Evolutionary conservation across 306 rosid species (phyloP), one percentile per base, ranked within the genome.

Genomic region (Vigna reflexopilosa): DNA sequence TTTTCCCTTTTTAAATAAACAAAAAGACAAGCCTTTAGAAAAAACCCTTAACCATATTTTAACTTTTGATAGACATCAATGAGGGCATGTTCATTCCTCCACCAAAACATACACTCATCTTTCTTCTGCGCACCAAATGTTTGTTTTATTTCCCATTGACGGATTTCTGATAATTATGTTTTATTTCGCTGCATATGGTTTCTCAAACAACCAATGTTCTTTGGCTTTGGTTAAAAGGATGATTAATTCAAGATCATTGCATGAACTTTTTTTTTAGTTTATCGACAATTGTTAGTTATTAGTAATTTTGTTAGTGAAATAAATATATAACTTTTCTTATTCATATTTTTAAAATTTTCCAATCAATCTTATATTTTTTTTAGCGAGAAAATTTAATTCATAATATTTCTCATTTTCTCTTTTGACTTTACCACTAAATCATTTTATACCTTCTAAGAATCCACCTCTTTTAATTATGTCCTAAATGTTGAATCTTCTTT

Each of bases 121-220:
- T 49, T 49, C 6, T 76, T 65, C 40, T 66, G 40, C 50, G 12
- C 64, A 76, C 54, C 11, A 63, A 47, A 20, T 38, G 62, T 34
- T 30, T 34, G 38, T 65, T 72, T 64, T n/a, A 19, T 73, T 52
- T 54, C 74, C 44, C 52, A 64, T 42, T 34, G 55, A 54, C 52
- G 42, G 73, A 50, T 12, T 65, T 50, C 65, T 51, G 30, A 32
- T 77, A 78, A 78, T 78, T 68, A 78, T 69, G 76, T 42, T 68
- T 76, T 20, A 20, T 20, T 68, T 67, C 34, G 73, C 48, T 3
- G 9, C 57, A 42, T 26, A 10, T 67, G 57, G 13, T 22, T 52
- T 64, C 44, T 44, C 13, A n/a, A 65, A 73, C 28, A 66, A 65
- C 34, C 14, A 65, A 73, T 80, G 75, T 26, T 73, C 47, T 38